phyloP scores from a whole-genome alignment of 148 eudicot genomes.

The Chenopodium album region DNA sequence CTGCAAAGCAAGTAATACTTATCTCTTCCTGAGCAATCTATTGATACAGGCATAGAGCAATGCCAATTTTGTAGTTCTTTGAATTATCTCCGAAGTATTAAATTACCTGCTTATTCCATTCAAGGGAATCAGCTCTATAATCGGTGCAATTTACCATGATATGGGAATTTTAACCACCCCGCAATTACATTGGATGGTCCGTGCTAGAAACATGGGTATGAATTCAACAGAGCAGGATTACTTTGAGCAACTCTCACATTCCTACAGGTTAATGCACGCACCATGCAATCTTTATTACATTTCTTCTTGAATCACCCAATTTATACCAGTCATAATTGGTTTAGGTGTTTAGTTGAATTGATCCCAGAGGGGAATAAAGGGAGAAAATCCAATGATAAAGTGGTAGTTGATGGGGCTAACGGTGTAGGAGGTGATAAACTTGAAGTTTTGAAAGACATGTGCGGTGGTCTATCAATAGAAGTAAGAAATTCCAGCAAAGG shows the following conservation, averaged over 20 bases:
- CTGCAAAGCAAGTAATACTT: slow-evolving; percentile 74
- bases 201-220: slow-evolving; percentile 71
- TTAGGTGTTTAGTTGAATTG: slow-evolving; percentile 79
- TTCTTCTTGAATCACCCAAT: not conserved
- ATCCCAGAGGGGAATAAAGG: slow-evolving; percentile 44
- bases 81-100: not conserved
- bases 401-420: slow-evolving; percentile 92
- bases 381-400: slow-evolving; percentile 33
- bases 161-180: slow-evolving; percentile 92
- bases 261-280: slow-evolving; percentile 56
- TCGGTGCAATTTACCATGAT: slow-evolving; percentile 60
- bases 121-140: slow-evolving; percentile 74
- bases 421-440: slow-evolving; percentile 94
- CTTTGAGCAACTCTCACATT: slow-evolving; percentile 62
- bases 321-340: slow-evolving; percentile 19
- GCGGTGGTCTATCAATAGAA: slow-evolving; percentile 51
- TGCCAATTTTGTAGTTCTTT: not conserved
- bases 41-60: not conserved
- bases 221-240: slow-evolving; percentile 71
- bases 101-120: slow-evolving; percentile 23
- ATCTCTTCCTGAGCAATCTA: slow-evolving; percentile 1
- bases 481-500: slow-evolving; percentile 71
- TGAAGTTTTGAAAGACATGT: slow-evolving; percentile 47
- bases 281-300: not conserved
- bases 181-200: slow-evolving; percentile 99